phyloP scores from a whole-genome alignment of 2,329 filamentous ascomycete genomes.

The Stagonosporopsis cucurbitacearum region DNA sequence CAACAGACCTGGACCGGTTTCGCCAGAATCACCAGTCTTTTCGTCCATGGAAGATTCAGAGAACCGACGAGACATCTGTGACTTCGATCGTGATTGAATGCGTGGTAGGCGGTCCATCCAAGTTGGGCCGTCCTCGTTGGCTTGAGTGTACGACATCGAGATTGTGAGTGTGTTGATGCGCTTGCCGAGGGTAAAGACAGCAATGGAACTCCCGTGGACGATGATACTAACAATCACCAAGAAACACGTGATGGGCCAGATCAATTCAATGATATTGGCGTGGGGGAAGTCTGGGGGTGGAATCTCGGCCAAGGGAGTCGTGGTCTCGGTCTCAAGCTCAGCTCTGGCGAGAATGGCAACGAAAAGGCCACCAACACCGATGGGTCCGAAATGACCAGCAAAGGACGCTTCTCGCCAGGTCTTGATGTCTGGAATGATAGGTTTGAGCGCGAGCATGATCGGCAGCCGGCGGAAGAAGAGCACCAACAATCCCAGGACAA shows the following conservation, averaged over 20 bases:
- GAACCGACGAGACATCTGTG: constrained; percentile 75
- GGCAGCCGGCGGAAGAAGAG: constrained; percentile 96
- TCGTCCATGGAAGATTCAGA: constrained; percentile 64
- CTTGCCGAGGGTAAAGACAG: constrained; percentile 96
- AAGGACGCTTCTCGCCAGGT: constrained; percentile 98
- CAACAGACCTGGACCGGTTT: constrained; percentile 69
- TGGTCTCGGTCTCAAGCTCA: constrained; percentile 79
- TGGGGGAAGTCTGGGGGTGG: constrained; percentile 65
- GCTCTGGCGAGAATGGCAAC: constrained; percentile 90
- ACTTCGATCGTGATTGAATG: constrained; percentile 82
- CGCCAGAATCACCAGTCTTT: constrained; percentile 57
- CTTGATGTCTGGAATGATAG: constrained; percentile 93
- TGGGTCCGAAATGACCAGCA: constrained; percentile 95
- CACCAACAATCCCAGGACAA: constrained; percentile 93
- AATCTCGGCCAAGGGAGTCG: constrained; percentile 73
- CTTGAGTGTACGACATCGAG: constrained; percentile 94
- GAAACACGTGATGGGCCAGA: constrained; percentile 96
- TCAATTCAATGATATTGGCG: constrained; percentile 77
- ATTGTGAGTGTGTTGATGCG: constrained; percentile 96
- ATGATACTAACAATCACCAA: constrained; percentile 93
- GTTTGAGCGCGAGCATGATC: constrained; percentile 90
- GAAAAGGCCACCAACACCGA: constrained; percentile 96
- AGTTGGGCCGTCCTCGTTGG: constrained; percentile 82
- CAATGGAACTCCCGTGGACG: constrained; percentile 96
- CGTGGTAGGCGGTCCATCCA: constrained; percentile 95